Conservation (phyloP, 2,329 filamentous ascomycete genomes). For the Beauveria medogensis region DNA sequence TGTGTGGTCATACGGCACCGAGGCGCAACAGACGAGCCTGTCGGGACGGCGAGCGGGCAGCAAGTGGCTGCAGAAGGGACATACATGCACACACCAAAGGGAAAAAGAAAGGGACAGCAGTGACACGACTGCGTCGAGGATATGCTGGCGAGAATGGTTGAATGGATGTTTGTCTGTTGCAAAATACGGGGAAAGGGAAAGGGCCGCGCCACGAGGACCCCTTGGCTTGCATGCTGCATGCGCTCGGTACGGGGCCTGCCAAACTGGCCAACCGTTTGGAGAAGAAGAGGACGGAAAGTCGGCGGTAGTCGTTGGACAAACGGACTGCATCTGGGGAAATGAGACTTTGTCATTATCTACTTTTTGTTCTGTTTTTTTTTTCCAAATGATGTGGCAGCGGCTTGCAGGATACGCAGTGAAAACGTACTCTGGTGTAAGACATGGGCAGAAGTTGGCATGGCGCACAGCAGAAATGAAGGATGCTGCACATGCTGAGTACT, state of each 20-base stretch:
- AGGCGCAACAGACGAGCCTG: background rate
- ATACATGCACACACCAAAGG: too few relatives aligned
- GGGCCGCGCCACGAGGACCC: background rate
- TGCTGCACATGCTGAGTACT: background rate
- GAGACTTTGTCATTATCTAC: too few relatives aligned
- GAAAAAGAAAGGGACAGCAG: background rate
- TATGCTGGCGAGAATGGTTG: too few relatives aligned
- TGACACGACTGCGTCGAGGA: background rate
- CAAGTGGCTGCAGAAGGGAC: background rate
- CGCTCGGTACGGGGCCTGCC: background rate
- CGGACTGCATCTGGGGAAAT: too few relatives aligned
- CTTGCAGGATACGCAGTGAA: background rate
- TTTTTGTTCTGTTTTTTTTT: background rate
- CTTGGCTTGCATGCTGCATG: background rate
- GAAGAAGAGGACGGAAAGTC: background rate
- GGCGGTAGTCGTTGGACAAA: background rate
- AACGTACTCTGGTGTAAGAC: background rate
- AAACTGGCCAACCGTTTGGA: background rate
- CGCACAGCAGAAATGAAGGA: background rate
- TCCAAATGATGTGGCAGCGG: background rate
- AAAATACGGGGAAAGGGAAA: too few relatives aligned
- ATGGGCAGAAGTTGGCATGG: background rate
- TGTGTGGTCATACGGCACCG: background rate
- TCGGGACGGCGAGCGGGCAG: background rate
- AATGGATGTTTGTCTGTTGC: too few relatives aligned